Conservation (phyloP, 176 grass and related monocot genomes). For the Eragrostis nindensis region DNA sequence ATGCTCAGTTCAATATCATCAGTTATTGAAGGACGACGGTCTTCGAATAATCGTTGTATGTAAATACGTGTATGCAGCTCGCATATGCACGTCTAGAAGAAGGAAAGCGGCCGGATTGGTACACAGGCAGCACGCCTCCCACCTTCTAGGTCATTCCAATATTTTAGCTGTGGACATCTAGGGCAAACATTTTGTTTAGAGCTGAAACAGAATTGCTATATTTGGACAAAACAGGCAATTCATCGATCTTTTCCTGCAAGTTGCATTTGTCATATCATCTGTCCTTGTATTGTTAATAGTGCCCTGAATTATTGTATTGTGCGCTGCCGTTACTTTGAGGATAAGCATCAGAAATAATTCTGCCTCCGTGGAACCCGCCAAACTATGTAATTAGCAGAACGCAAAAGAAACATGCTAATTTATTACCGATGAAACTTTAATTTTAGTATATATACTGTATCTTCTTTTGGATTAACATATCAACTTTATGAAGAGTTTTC, state of each 20-base stretch:
- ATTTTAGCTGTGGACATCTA: too few relatives aligned
- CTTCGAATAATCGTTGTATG: not conserved
- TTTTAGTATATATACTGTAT: not conserved
- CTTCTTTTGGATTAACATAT: not conserved
- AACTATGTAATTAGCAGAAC: not conserved
- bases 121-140: too few relatives aligned
- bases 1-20: not conserved
- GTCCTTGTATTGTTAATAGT: not conserved
- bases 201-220: constrained; percentile 29
- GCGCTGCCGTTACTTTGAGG: not conserved
- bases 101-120: too few relatives aligned
- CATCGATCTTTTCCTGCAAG: constrained; percentile 24
- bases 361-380: not conserved
- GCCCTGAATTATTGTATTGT: constrained; percentile 28
- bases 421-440: not conserved
- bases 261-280: constrained; percentile 21
- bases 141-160: not conserved
- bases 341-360: constrained; percentile 22
- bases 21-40: constrained; percentile 13
- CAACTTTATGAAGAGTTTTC: not conserved
- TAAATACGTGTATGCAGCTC: not conserved
- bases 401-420: not conserved
- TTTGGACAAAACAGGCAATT: constrained; percentile 15
- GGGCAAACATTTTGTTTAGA: not conserved
- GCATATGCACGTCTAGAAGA: too few relatives aligned